A percentile compares a stretch with the other conserved stretches of the same genome.
phyloP scores from a whole-genome alignment of 2,329 filamentous ascomycete genomes.

The Pseudodiploospora longispora region DNA sequence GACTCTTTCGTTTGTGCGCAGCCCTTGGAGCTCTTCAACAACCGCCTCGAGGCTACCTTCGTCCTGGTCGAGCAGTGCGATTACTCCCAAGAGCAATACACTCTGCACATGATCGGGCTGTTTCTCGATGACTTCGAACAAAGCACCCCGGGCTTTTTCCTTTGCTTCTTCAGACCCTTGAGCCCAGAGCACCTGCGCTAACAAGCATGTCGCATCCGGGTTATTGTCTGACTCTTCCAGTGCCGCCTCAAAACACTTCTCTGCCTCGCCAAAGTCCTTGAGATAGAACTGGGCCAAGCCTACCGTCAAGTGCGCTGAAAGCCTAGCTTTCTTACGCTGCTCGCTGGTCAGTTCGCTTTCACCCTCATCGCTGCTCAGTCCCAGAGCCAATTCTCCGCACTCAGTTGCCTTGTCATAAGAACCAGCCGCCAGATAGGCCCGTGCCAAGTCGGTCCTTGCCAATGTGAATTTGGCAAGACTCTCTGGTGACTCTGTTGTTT shows the following conservation, averaged over 20 bases:
- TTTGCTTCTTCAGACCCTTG: constrained; percentile 68
- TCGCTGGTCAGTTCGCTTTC: constrained; percentile 57
- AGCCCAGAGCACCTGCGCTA: constrained; percentile 91
- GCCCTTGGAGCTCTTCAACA: constrained; percentile 61
- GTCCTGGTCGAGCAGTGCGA: constrained; percentile 75
- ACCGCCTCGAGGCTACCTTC: constrained; percentile 74
- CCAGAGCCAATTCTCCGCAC: constrained; percentile 71
- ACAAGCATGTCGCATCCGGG: constrained; percentile 76
- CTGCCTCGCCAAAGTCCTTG: constrained; percentile 56
- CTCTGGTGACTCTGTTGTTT: constrained; percentile 67
- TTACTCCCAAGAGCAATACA: constrained; percentile 72
- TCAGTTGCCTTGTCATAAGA: constrained; percentile 63
- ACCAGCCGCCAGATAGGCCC: constrained; percentile 66
- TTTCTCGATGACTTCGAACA: constrained; percentile 72
- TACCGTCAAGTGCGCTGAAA: constrained; percentile 79
- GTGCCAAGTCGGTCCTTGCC: constrained; percentile 77
- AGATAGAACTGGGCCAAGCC: constrained; percentile 75
- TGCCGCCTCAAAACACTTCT: constrained; percentile 72
- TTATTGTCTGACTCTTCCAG: constrained; percentile 68
- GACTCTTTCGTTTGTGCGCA: constrained; percentile 61
- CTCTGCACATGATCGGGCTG: constrained; percentile 70
- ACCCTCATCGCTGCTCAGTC: constrained; percentile 65
- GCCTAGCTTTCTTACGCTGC: constrained; percentile 59
- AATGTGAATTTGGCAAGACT: constrained; percentile 71
- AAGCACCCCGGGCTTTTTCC: constrained; percentile 65